Percentiles rank a stretch among this genome's conserved stretches.
phyloP scores from a whole-genome alignment of 2,329 filamentous ascomycete species.

The Metarhizium album region DNA sequence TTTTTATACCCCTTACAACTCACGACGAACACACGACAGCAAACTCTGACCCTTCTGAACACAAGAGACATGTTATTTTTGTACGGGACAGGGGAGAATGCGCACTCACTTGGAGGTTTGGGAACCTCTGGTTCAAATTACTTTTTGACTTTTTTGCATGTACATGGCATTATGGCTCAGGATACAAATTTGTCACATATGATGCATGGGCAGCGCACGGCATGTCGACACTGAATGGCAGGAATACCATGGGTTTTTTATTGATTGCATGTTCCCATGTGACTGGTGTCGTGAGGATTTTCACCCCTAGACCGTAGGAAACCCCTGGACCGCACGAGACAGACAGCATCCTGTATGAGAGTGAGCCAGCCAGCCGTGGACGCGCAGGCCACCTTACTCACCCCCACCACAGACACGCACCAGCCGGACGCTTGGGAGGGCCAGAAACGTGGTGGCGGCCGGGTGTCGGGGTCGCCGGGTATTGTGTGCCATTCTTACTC shows the following conservation, averaged over 20 bases:
- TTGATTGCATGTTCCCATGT: neutral
- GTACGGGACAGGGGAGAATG: neutral
- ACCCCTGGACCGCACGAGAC: too few species aligned
- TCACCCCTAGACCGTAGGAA: neutral
- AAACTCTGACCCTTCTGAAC: neutral
- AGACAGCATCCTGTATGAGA: too few species aligned
- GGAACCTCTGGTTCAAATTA: neutral
- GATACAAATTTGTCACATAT: neutral
- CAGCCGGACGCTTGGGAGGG: neutral
- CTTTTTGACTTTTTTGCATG: neutral
- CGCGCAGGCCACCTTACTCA: neutral
- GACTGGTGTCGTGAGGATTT: neutral
- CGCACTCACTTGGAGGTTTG: neutral
- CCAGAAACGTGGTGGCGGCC: neutral
- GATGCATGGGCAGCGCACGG: neutral
- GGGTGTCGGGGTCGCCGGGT: neutral
- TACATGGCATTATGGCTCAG: neutral
- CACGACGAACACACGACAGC: neutral
- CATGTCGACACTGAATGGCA: conserved; percentile 7
- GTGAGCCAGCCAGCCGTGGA: too few species aligned
- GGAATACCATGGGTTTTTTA: conserved; percentile 7
- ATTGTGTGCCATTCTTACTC: neutral
- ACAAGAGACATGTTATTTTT: neutral
- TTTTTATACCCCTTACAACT: neutral
- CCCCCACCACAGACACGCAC: neutral